Evolutionary conservation across 108 stramenopile genomes (phyloP).

Genomic region (Cyclotella choctawhatcheeana): DNA sequence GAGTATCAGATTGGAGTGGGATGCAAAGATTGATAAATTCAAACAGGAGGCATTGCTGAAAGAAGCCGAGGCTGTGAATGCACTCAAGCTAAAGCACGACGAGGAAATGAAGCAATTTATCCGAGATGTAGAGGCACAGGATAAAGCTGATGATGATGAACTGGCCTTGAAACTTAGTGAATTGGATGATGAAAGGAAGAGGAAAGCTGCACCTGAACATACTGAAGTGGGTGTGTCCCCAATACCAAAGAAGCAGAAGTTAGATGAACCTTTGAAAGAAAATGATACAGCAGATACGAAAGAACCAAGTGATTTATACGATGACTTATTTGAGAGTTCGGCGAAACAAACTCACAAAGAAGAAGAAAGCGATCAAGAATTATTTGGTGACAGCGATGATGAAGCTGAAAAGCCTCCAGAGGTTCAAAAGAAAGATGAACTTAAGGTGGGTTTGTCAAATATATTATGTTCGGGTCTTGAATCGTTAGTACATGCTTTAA

Average conservation of each 20-base stretch:
- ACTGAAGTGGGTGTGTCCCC: not conserved
- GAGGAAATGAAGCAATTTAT: slow-evolving; percentile 16
- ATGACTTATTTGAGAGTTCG: slow-evolving; percentile 5
- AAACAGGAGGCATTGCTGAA: slow-evolving; percentile 13
- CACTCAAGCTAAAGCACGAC: slow-evolving; percentile 21
- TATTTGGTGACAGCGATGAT: slow-evolving; percentile 18
- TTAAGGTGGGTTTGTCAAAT: slow-evolving; percentile 31
- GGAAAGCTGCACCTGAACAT: not conserved
- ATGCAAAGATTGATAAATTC: slow-evolving; percentile 21
- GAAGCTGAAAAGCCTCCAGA: slow-evolving; percentile 13
- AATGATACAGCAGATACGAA: not conserved
- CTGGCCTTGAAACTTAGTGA: slow-evolving; percentile 9
- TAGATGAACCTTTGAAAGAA: not conserved
- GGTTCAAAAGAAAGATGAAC: slow-evolving; percentile 35
- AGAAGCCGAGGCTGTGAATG: slow-evolving; percentile 17
- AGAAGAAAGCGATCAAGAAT: slow-evolving; percentile 14
- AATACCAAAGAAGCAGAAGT: slow-evolving; percentile 11
- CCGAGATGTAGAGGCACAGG: slow-evolving; percentile 11
- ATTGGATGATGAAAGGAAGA: slow-evolving; percentile 16
- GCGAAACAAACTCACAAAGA: not conserved
- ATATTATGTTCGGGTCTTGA: not conserved
- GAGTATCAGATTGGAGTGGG: slow-evolving; percentile 22
- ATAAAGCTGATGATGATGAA: slow-evolving; percentile 18
- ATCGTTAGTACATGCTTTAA: not conserved
- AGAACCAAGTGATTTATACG: not conserved